Evolutionary conservation across 352 stramenopile genomes (phyloP), one percentile per base, ranked within the genome.

Genomic region (Globisporangium abappressorium): DNA sequence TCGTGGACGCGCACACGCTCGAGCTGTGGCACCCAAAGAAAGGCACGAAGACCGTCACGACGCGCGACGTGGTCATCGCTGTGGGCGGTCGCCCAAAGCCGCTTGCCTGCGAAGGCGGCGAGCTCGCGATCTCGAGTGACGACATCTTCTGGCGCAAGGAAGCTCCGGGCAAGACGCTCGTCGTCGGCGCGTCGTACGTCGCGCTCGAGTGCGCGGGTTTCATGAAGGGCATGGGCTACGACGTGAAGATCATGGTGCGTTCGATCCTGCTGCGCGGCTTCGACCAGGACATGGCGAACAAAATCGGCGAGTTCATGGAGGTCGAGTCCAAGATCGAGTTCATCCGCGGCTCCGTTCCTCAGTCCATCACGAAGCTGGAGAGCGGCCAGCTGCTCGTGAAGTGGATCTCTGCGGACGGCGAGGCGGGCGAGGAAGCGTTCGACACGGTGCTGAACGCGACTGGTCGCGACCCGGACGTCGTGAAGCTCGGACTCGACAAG

Each of bases 121-220:
- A 99, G 57, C 79, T 97, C 62, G 95, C 95, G 28, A 98, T 99
- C 76, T 97, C 93, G 56, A 93, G 84, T 69, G 85, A 94, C 66
- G 87, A 94, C 60, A 93, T 92, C 36, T 94, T 94, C 53, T 98
- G 82, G 80, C 84, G 80, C 65, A 81, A 83, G 82, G 83, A 77
- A 12, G 81, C 94, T 20, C 92, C 97, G 0, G 98, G 97, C 57
- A 99, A 99, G 80, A 99, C 97, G 18, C 82, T 99, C 12, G 97
- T 98, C 34, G 89, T 99, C 18, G 98, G 98, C 38, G 97, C 95
- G 5, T 98, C 94, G 9, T 99, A 99, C 80, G 98, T 99, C 57
- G 94, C 93, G 62, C 89, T 99, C 24, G 97, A 99, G 81, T 99
- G 96, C 69, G 97, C 97, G 34, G 97, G 98, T 34, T 99, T 99